Conservation (phyloP, 148 eudicot genomes). For the Camellia granthamiana region DNA sequence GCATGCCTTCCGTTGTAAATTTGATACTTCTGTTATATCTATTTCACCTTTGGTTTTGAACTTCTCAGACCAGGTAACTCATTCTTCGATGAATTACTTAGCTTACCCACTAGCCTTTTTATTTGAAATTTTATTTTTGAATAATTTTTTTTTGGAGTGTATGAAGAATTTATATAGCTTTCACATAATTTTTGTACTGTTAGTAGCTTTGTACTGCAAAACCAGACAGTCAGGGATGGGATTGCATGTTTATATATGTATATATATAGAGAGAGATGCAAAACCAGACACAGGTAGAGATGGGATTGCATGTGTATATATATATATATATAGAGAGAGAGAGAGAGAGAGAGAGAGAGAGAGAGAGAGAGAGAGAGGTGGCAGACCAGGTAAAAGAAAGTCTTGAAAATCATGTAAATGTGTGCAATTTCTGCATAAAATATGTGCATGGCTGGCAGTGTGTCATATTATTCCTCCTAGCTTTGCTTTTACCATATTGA, state of each 20-base stretch:
- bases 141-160: no score
- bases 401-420: neutral
- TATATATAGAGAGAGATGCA: neutral
- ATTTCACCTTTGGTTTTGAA: neutral
- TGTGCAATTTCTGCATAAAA: neutral
- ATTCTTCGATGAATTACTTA: no score
- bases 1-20: neutral
- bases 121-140: no score
- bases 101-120: no score
- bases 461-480: neutral
- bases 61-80: neutral
- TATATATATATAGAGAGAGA: neutral
- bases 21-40: neutral
- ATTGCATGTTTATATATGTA: no score
- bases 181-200: no score
- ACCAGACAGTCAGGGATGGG: no score
- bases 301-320: no score
- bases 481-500: neutral
- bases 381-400: neutral
- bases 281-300: neutral
- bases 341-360: neutral
- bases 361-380: neutral
- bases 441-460: constrained; percentile 6
- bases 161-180: no score
- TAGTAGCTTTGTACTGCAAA: no score